Evolutionary conservation across 2,329 filamentous ascomycete species (phyloP), one percentile per base, ranked within the genome.

Genomic region (Aureobasidium sp.): DNA sequence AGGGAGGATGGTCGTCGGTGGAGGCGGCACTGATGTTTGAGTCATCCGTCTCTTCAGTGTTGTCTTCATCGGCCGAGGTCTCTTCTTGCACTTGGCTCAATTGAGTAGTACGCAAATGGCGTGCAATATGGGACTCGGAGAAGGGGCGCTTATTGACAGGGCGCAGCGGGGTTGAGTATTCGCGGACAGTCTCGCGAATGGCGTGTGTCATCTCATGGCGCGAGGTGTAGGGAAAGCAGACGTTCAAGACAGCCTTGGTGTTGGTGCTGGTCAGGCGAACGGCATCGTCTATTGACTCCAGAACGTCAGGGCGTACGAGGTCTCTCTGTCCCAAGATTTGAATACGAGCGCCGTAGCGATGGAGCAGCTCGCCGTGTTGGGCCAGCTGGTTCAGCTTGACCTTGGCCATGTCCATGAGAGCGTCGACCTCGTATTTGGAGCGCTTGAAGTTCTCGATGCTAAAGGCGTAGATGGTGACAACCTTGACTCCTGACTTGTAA

Each of bases 391-490:
- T 85, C 30, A 99, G 81, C 77, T 97, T 97, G 69, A 94, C 85
- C 78, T 96, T 97, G 64, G 93, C 93, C 81, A 99, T 91, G 72
- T 96, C 89, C 94, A 99, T 99, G 65, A 99, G 79, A 34, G 91
- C 92, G 71, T 97, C 91, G 9, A 99, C 94, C 74, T 99, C 94
- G 75, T 95, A 94, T 75, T 94, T 92, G 27, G 91, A 93, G 6
- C 94, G 86, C 74, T 97, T 96, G 79, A 96, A 99, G 78, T 99
- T 99, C 77, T 99, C 94, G 70, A 99, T 97, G 72, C 91, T 96
- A 77, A 99, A 99, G 16, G 94, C 94, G 74, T 97, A 99, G 65
- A 99, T 91, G 4, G 94, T 97, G 42, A 99, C 93, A 9, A 96
- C 91, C 74, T 94, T 93, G 65, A 99, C 93, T 60, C 94, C 94